phyloP scores from a whole-genome alignment of 345 rosid species.

The Syzygium jambos region DNA sequence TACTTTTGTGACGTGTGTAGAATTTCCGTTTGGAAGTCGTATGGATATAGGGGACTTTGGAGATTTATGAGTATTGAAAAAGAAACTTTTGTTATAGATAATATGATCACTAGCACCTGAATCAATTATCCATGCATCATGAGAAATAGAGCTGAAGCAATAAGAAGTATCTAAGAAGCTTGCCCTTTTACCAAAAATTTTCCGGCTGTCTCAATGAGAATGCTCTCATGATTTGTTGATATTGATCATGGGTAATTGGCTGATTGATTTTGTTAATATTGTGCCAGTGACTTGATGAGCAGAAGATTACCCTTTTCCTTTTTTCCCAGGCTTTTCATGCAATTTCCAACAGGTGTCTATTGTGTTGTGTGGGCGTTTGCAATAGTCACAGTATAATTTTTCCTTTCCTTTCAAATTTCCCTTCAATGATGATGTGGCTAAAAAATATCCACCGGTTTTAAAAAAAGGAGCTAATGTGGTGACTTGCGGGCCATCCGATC shows the following conservation, averaged over 20 bases:
- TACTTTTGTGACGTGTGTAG: background rate
- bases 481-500: background rate
- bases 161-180: background rate
- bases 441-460: background rate
- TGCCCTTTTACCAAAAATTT: background rate
- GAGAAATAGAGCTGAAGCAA: background rate
- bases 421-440: background rate
- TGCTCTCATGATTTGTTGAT: background rate
- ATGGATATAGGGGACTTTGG: background rate
- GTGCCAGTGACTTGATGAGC: background rate
- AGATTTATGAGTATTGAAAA: background rate
- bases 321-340: background rate
- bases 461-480: background rate
- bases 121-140: background rate
- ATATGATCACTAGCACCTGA: background rate
- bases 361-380: background rate
- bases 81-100: background rate
- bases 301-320: background rate
- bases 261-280: background rate
- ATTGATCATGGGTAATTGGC: too few species aligned
- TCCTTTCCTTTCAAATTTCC: background rate
- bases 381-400: fast-evolving
- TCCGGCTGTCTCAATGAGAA: too few species aligned
- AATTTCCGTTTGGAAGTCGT: background rate
- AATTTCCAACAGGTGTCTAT: background rate